These are phyloP conservation scores for Sarocladium kiliense DNA, from an alignment of 2,329 filamentous ascomycete genomes.

Conservation along the genomic window DNA sequence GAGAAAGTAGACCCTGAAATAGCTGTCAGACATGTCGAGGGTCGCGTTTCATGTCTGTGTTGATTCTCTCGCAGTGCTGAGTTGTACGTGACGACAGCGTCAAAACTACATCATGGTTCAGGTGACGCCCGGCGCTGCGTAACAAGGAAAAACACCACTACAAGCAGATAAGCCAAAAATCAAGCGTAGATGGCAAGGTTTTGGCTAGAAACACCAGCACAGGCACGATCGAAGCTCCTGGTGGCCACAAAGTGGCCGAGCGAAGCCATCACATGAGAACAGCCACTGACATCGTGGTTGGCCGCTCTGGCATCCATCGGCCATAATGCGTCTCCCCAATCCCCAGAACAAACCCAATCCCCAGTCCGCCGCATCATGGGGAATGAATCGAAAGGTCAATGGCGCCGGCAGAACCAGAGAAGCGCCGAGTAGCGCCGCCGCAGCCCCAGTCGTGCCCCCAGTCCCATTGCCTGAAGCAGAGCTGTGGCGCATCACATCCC, in stretches of 20 bases:
- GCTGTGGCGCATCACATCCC: background rate
- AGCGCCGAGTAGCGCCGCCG: slow-evolving; percentile 8
- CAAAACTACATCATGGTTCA: no score
- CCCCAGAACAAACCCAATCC: background rate
- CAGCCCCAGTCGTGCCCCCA: slow-evolving; percentile 15
- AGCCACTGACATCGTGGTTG: background rate
- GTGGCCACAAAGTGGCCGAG: background rate
- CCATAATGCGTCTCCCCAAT: no score
- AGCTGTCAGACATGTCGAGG: no score
- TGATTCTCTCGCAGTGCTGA: no score
- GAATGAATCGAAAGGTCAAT: slow-evolving; percentile 7
- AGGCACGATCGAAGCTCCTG: background rate
- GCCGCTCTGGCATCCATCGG: background rate
- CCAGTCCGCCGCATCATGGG: background rate
- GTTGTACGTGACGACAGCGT: no score
- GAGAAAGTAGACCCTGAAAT: no score
- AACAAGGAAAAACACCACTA: background rate
- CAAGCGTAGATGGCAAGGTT: slow-evolving; percentile 8
- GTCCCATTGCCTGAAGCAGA: slow-evolving; percentile 11
- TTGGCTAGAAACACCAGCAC: background rate
- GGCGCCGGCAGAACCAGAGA: slow-evolving; percentile 8
- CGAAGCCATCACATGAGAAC: slow-evolving; percentile 1
- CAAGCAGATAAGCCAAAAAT: background rate
- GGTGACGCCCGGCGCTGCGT: background rate
- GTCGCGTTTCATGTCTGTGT: no score